Conservation (phyloP, 345 rosid species). For the Bruguiera parviflora region DNA sequence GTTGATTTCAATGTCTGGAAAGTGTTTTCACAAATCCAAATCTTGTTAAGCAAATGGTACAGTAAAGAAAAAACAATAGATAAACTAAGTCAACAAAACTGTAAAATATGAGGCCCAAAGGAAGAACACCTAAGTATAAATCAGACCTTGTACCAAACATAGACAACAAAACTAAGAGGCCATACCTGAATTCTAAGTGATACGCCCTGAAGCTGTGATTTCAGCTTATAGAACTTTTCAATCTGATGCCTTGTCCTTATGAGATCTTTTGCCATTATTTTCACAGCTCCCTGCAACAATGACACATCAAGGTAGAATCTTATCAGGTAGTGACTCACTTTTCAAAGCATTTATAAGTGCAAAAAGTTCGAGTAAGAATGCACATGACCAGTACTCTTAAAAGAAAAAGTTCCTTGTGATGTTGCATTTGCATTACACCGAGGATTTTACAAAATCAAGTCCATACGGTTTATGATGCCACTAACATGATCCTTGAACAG, state of each 20-base stretch:
- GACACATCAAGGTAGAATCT: conserved; percentile 2
- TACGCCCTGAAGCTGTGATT: conserved; percentile 96
- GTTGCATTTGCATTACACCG: too few species aligned
- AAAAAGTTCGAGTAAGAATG: not conserved
- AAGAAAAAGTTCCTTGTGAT: too few species aligned
- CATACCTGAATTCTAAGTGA: conserved; percentile 89
- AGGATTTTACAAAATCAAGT: too few species aligned
- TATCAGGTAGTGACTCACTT: not conserved
- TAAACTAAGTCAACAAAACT: not conserved
- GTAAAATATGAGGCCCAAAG: not conserved
- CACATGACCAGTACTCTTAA: too few species aligned
- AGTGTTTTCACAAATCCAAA: not conserved
- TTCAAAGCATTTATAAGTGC: not conserved
- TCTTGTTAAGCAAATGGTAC: not conserved
- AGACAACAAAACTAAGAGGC: not conserved
- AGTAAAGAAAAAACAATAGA: not conserved
- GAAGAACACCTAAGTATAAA: not conserved
- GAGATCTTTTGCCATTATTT: conserved; percentile 98
- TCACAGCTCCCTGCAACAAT: conserved; percentile 82
- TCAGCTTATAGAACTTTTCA: conserved; percentile 87
- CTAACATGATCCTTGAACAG: too few species aligned
- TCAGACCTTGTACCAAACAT: not conserved
- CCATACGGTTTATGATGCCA: too few species aligned
- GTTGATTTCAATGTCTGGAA: conserved; percentile 79
- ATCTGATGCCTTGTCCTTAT: conserved; percentile 91